Evolutionary conservation across 2,329 filamentous ascomycete genomes (phyloP).

Genomic region (Periconia digitata): DNA sequence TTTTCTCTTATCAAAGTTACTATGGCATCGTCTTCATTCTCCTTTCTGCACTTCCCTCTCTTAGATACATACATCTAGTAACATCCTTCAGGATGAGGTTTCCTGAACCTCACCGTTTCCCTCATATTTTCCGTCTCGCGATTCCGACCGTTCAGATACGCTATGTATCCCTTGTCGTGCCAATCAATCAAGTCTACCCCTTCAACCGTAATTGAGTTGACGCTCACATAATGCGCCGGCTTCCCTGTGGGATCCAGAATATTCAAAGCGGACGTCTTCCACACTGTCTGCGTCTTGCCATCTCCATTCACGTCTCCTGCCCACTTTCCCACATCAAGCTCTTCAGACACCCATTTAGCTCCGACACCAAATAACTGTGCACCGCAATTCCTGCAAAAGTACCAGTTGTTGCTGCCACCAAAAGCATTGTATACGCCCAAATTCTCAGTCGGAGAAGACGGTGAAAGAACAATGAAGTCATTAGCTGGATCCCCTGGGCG

Average conservation of each 20-base stretch:
- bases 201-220: constrained; percentile 37
- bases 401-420: constrained; percentile 40
- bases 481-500: constrained; percentile 40
- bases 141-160: constrained; percentile 27
- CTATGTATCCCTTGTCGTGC: constrained; percentile 38
- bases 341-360: constrained; percentile 23
- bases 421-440: constrained; percentile 47
- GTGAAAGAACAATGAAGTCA: constrained; percentile 53
- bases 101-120: background rate
- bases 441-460: constrained; percentile 34
- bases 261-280: constrained; percentile 17
- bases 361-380: constrained; percentile 48
- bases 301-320: constrained; percentile 10
- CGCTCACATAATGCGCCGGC: constrained; percentile 30
- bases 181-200: constrained; percentile 34
- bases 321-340: constrained; percentile 26
- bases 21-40: no score
- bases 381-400: constrained; percentile 53
- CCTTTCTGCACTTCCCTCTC: background rate
- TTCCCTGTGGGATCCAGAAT: constrained; percentile 14
- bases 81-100: constrained; percentile 9
- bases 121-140: background rate
- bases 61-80: background rate
- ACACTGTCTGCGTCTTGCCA: constrained; percentile 23
- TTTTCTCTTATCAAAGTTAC: background rate